Evolutionary conservation across 495 filamentous ascomycete genomes (phyloP), one percentile per base, ranked within the genome.

Genomic region (Diplogelasinospora grovesii): DNA sequence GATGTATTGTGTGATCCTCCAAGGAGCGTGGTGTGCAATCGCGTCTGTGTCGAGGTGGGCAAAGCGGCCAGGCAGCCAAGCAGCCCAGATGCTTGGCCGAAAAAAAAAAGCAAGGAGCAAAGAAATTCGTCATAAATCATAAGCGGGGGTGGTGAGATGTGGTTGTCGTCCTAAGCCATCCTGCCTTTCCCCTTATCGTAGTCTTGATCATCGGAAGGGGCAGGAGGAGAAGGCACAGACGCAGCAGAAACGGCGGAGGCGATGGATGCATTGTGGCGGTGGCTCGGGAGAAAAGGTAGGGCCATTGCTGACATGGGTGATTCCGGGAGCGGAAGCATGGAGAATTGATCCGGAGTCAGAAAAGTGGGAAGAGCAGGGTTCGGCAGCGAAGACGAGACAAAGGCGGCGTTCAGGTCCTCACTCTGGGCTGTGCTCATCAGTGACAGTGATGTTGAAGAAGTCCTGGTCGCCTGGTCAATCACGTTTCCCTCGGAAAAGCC

Each of bases 391-490:
- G 56, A 39, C 3, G 47, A 45, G 24, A 56, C 36, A 30, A 52
- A 43, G 32, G 45, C 22, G 32, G 45, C 22, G 23, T 46, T 43
- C 25, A 54, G 36, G 24, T 63, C 54, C 50, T 65, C 58, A 21
- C 52, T 52, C 27, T 64, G 56, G 28, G 48, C 52, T 37, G 53
- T 64, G 56, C 51, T 68, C 53, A 48, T 43, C 43, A 45, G 36
- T 20, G 55, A 45, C n/a, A n/a, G n/a, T n/a, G n/a, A n/a, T n/a
- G n/a, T n/a, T 43, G 53, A 46, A 54, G 53, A 45, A 54, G 60
- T 64, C 68, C 68, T 71, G 64, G 59, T 63, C 45, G 63, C 44
- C 50, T 52, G 54, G 66, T 73, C 59, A 73, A 70, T 69, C 55
- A 67, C 43, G 57, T 59, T 61, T 57, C 42, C 48, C 51, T 53